Evolutionary conservation across 305 asterid species (phyloP).

Genomic region (Fraxinus floribunda): DNA sequence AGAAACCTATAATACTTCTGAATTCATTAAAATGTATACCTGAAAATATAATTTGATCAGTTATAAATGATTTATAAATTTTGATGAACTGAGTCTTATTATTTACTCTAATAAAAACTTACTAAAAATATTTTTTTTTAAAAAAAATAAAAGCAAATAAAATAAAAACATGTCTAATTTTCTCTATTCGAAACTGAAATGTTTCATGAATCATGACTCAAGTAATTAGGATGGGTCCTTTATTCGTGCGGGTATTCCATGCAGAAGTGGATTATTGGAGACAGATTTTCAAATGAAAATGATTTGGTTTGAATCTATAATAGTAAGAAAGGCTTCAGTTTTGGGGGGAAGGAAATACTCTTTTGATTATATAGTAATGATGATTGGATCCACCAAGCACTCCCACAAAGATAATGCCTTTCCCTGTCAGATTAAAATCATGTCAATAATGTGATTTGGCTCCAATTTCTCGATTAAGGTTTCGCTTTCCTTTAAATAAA

Average conservation of each 20-base stretch:
- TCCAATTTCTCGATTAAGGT: neutral
- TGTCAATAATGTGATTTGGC: neutral
- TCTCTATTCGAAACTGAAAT: neutral
- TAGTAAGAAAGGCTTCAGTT: constrained; percentile 13
- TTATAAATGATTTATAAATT: too few relatives aligned
- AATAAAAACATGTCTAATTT: neutral
- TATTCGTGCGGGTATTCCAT: constrained; percentile 49
- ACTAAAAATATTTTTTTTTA: neutral
- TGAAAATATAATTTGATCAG: too few relatives aligned
- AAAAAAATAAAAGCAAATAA: neutral
- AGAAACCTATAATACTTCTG: neutral
- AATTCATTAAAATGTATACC: neutral
- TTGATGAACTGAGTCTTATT: neutral
- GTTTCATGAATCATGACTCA: neutral
- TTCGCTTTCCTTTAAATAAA: neutral
- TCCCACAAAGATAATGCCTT: constrained; percentile 11
- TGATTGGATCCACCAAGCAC: constrained; percentile 50
- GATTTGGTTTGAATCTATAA: constrained; percentile 58
- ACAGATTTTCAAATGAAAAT: constrained; percentile 78
- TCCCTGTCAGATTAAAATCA: constrained; percentile 17
- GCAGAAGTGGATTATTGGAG: constrained; percentile 58
- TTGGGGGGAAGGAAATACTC: constrained; percentile 31
- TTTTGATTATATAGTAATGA: constrained; percentile 53
- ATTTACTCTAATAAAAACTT: too few relatives aligned
- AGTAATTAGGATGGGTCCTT: constrained; percentile 5